Evolutionary conservation across 257 asterid genomes (phyloP).

Genomic region (Solanum bukasovii): DNA sequence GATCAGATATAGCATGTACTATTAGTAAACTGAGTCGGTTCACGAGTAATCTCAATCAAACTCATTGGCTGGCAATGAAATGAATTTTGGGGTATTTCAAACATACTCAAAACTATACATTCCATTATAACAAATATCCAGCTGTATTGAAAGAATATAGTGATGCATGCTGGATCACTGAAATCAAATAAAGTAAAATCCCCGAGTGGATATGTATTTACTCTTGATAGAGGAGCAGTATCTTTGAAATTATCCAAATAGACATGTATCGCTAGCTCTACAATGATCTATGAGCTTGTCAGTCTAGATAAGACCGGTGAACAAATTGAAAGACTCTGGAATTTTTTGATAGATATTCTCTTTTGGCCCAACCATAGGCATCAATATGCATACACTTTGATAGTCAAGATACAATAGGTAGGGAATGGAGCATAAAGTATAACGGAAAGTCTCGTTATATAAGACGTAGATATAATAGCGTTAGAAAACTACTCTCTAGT

Average conservation of each 20-base stretch:
- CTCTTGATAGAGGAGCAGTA: background rate
- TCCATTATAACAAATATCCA: background rate
- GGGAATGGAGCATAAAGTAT: background rate
- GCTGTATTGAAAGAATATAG: background rate
- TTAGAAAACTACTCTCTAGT: background rate
- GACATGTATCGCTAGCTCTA: background rate
- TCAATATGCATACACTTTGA: background rate
- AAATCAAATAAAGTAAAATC: background rate
- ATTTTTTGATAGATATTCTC: too few relatives aligned
- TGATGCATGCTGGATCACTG: background rate
- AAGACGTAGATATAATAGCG: background rate
- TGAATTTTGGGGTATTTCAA: background rate
- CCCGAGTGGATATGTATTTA: background rate
- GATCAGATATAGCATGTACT: background rate
- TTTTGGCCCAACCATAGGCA: background rate
- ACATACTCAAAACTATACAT: too few relatives aligned
- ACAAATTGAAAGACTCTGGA: background rate
- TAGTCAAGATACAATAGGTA: background rate
- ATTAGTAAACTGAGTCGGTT: background rate
- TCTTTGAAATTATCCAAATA: background rate
- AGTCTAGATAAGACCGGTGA: background rate
- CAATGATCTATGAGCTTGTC: background rate
- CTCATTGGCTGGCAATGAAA: background rate
- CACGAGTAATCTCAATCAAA: background rate
- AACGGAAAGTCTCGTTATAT: too few relatives aligned